Percentiles rank a stretch among this genome's conserved stretches.
phyloP scores from a whole-genome alignment of 495 filamentous ascomycete species.

The Sabuloglossum arenarium region DNA sequence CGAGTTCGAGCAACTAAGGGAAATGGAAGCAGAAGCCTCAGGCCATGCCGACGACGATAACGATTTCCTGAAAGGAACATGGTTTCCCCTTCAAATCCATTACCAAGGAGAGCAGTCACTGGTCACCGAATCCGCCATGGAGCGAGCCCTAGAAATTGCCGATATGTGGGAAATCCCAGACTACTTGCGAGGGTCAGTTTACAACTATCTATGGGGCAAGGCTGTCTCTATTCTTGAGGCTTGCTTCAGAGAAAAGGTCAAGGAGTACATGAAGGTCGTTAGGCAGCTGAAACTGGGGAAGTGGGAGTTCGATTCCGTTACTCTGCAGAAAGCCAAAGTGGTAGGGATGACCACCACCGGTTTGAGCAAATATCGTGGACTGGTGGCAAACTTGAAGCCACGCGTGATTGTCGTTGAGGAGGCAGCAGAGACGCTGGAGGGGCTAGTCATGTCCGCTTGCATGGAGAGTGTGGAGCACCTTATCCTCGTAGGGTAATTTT shows the following conservation, averaged over 20 bases:
- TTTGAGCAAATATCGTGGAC: constrained; percentile 63
- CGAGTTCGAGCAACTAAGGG: constrained; percentile 41
- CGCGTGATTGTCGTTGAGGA: constrained; percentile 51
- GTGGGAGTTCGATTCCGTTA: constrained; percentile 31
- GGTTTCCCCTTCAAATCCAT: constrained; percentile 16
- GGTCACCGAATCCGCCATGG: constrained; percentile 12
- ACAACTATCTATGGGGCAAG: constrained; percentile 29
- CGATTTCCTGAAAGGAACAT: constrained; percentile 30
- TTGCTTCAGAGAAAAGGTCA: constrained; percentile 22
- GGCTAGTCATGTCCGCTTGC: constrained; percentile 39
- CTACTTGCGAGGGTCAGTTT: constrained; percentile 33
- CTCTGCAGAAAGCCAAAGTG: constrained; percentile 32
- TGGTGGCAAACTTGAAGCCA: constrained; percentile 51
- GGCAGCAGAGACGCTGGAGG: constrained; percentile 53
- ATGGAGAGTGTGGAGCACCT: constrained; percentile 48
- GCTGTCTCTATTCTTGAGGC: constrained; percentile 22
- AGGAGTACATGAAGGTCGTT: constrained; percentile 21
- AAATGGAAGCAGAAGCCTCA: constrained; percentile 38
- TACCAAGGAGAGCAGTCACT: constrained; percentile 7
- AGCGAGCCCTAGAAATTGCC: constrained; percentile 15
- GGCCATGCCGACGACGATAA: constrained; percentile 28
- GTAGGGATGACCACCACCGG: constrained; percentile 68
- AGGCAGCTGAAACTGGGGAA: constrained; percentile 26
- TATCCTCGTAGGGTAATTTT: constrained; percentile 34
- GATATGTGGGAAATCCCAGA: constrained; percentile 38